phyloP scores from a whole-genome alignment of 768 basidiomycete species.

The Basidioascus undulatus region DNA sequence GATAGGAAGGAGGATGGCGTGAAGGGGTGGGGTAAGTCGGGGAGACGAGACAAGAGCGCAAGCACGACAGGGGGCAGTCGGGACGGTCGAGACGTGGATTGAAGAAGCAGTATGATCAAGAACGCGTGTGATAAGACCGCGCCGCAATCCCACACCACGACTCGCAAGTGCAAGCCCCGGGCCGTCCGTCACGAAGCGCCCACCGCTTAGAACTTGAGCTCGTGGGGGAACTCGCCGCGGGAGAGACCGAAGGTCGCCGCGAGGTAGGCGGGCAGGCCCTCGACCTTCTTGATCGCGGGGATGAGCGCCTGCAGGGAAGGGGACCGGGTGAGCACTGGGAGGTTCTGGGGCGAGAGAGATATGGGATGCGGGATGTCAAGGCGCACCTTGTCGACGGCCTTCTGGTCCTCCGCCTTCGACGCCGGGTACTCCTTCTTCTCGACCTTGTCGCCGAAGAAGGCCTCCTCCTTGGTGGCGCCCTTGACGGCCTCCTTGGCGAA shows the following conservation, averaged over 20 bases:
- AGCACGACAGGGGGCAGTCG: too few species aligned
- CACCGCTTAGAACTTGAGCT: slow-evolving; percentile 58
- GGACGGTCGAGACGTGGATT: too few species aligned
- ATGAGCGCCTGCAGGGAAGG: slow-evolving; percentile 38
- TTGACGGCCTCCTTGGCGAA: slow-evolving; percentile 41
- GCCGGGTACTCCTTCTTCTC: slow-evolving; percentile 58
- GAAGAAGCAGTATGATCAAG: too few species aligned
- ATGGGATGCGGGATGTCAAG: not conserved
- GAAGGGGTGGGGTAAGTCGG: too few species aligned
- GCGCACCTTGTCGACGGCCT: slow-evolving; percentile 40
- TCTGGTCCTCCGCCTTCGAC: slow-evolving; percentile 74
- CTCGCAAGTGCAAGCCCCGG: too few species aligned
- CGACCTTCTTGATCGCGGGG: slow-evolving; percentile 67
- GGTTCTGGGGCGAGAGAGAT: not conserved
- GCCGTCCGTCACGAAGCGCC: too few species aligned
- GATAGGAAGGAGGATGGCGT: too few species aligned
- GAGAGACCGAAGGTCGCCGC: slow-evolving; percentile 78
- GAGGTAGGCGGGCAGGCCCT: slow-evolving; percentile 78
- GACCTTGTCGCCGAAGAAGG: not conserved
- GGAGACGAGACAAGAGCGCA: too few species aligned
- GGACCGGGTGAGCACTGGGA: slow-evolving; percentile 13
- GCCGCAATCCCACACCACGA: too few species aligned
- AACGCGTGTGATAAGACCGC: too few species aligned
- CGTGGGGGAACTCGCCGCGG: slow-evolving; percentile 92
- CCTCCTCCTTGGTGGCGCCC: slow-evolving; percentile 13